Evolutionary conservation across 2,329 filamentous ascomycete genomes (phyloP).

Genomic region (Lasiodiplodia hormozganensis): DNA sequence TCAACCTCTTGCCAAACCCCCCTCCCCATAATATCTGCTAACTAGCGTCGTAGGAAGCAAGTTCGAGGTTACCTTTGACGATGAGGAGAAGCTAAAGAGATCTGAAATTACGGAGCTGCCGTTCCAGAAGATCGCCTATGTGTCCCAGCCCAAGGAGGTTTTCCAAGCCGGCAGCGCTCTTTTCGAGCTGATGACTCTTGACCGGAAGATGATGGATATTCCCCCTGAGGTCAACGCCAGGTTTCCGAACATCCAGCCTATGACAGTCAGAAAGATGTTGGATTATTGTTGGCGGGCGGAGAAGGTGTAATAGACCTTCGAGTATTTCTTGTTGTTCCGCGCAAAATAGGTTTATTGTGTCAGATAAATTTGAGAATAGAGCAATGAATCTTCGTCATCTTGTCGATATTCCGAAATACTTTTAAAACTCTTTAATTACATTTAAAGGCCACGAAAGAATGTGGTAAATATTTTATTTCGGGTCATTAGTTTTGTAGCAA

Average conservation of each 20-base stretch:
- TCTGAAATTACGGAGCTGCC: slow-evolving; percentile 32
- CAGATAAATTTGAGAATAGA: too few species aligned
- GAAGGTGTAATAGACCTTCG: background rate
- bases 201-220: background rate
- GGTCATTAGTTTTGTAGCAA: too few species aligned
- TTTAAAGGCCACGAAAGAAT: too few species aligned
- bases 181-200: background rate
- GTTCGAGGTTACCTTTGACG: slow-evolving; percentile 33
- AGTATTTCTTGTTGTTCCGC: too few species aligned
- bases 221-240: background rate
- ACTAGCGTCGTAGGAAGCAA: slow-evolving; percentile 28
- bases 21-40: background rate
- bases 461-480: too few species aligned
- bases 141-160: slow-evolving; percentile 31
- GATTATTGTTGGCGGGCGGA: background rate
- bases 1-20: too few species aligned
- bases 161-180: background rate
- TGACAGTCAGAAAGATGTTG: background rate
- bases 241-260: background rate
- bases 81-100: slow-evolving; percentile 31
- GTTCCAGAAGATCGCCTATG: slow-evolving; percentile 29
- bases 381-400: too few species aligned
- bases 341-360: too few species aligned
- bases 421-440: too few species aligned
- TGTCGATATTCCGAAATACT: too few species aligned